Evolutionary conservation across 495 filamentous ascomycete genomes (phyloP), one percentile per base, ranked within the genome.

Genomic region (Penicillium manginii): DNA sequence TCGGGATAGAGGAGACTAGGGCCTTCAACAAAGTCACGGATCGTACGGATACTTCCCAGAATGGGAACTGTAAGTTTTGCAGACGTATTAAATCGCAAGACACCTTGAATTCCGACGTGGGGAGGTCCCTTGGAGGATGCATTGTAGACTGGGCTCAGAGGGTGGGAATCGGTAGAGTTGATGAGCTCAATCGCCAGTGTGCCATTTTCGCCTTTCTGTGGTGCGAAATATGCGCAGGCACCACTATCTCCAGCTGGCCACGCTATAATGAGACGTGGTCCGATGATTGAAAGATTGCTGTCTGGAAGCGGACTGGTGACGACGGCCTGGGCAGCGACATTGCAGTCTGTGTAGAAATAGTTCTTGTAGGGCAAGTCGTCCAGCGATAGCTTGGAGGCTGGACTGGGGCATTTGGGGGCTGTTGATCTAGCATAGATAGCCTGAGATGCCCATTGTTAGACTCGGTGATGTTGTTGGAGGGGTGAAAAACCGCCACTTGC

Each of bases 231-330:
- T 3, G 78, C 64, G 7, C 76, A 76, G 29, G 79, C 73, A 29
- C 86, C 86, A 54, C 84, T 87, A 63, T 88, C 83, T 11, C 86
- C 86, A 10, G 85, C 83, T 9, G 86, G 84, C 86, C 86, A 88
- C 11, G 86, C 86, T 42, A 88, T 67, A 12, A 88, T 71, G 48
- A 87, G 63, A 50, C 84, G 75, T 18, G 84, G 84, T 1, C 75
- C 66, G 54, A 86, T 85, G 40, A 81, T 60, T 4, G 71, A 76
- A 26, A 87, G 74, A 52, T 86, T 74, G 65, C 78, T 85, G 35
- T 78, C 70, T n/a, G 73, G 58, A 0, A 78, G 65, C 4, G 85
- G 84, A 57, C 71, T 83, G 5, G 85, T 87, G 14, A 88, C 70
- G 2, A 87, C 80, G 0, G 84, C 82, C 59, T 88, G 85, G 29